A percentile compares a stretch with the other conserved stretches of the same genome.
phyloP scores from a whole-genome alignment of 73 alveolate genomes.

The Tetrahymena malaccensis region DNA sequence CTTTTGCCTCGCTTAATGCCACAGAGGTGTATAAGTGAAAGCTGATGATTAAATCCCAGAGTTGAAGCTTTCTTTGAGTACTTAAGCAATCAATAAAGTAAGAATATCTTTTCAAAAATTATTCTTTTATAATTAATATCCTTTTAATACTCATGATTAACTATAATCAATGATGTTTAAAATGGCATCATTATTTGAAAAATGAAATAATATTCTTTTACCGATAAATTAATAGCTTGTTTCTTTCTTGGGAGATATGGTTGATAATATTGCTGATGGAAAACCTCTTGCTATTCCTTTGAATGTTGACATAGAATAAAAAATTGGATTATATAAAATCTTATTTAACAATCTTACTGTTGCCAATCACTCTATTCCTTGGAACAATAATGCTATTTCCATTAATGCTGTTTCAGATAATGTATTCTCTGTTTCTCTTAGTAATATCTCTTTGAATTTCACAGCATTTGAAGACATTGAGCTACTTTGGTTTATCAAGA shows the following conservation, averaged over 20 bases:
- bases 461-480: neutral
- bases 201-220: neutral
- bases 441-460: neutral
- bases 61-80: neutral
- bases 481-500: neutral
- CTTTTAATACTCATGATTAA: too few relatives aligned
- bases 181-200: too few relatives aligned
- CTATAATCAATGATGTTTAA: too few relatives aligned
- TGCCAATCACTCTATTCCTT: neutral
- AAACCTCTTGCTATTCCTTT: neutral
- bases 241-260: neutral
- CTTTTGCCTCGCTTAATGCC: neutral
- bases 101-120: neutral
- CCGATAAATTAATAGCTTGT: neutral
- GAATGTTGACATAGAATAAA: neutral
- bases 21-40: neutral
- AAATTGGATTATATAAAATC: neutral
- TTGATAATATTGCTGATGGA: neutral
- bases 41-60: neutral
- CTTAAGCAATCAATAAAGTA: neutral
- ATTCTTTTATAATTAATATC: neutral
- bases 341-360: neutral
- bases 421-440: neutral
- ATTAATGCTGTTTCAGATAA: neutral
- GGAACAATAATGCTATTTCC: neutral